Base-by-base conservation (phyloP, 257 asterid species). In the Prunella vulgaris region DNA sequence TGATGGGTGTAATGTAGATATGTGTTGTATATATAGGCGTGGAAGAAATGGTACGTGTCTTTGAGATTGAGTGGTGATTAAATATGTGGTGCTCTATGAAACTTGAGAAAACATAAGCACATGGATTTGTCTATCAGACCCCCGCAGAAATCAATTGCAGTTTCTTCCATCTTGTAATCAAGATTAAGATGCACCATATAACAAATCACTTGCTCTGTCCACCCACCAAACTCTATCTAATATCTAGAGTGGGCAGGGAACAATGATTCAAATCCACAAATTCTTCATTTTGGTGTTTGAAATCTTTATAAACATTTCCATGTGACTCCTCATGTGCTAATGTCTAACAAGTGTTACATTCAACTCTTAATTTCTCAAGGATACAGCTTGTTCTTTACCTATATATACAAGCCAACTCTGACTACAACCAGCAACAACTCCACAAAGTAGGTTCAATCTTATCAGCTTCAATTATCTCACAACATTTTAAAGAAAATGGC, bases 91-190 rank as follows among this genome's bases (percentile, higher is more conserved):
- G 42, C 52, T 20, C 7, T 73, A 40, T 48, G 24, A 66, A 54
- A 66, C 30, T 17, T 53, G 59, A n/a, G n/a, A 65, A 60, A 32
- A 42, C 79, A 73, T 12, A 40, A 51, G 38, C 72, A 72, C 78
- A 71, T 79, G 78, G 52, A 28, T 51, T 66, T 76, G 77, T 73
- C 72, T 49, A n/a, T 5, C 13, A 30, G 51, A 48, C 7, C 57
- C 28, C 28, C 28, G 3, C 3, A 25, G 28, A 25, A 25, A 25
- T 25, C 28, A 25, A 25, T 25, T 25, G 28, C 28, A 25, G n/a
- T n/a, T n/a, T n/a, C n/a, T n/a, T n/a, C n/a, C n/a, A n/a, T n/a
- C n/a, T 25, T 25, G n/a, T n/a, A n/a, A n/a, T n/a, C n/a, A n/a
- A n/a, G n/a, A n/a, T n/a, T n/a, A n/a, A n/a, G n/a, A n/a, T n/a